Base-by-base conservation (phyloP, 176 grass and related monocot genomes). In the Hsuehochloa calcarea region DNA sequence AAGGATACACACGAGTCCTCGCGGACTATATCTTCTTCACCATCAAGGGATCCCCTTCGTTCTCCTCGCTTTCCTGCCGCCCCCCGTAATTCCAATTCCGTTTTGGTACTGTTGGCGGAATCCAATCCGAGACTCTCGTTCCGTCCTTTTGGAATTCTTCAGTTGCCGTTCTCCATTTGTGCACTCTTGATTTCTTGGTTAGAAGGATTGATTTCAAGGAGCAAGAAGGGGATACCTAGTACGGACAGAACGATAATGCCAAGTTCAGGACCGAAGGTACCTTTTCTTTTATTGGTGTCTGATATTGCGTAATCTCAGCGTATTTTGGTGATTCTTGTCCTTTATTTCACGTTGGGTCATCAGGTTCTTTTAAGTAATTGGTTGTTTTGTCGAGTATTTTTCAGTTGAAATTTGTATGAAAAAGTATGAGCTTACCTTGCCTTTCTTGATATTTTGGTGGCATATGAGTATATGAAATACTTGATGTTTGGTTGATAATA, bases 251-350 rank as follows among this genome's bases (percentile, higher is more conserved):
- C 55, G 6, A n/a, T 59, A 90, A 83, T 79, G 88, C 84, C 40
- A 67, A 5, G 31, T 66, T 83, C 78, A 31, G 73, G 66, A 83
- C 67, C 74, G 0, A 79, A 86, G 88, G 88, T 90, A 78, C 12
- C 23, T 47, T 61, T 44, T 52, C 23, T 47, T 61, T 44, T 52
- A 27, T 72, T 75, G 19, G 16, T 58, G 55, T 55, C 10, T 14
- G 4, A 15, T 74, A 59, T 45, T 70, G 11, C 51, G 3, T 10
- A 51, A 3, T 4, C 15, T 80, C 1, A 1, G 3, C 51, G 23
- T 72, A 19, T 25, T 43, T 56, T 6, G 56, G 6, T 54, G 31
- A 22, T 84, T 84, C 25, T 17, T 65, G 23, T 10, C 20, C 14
- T 55, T 22, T 6, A 13, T 38, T 38, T 70, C 31, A 8, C 39